These are phyloP conservation scores for Paramyrothecium sp. DNA, from an alignment of 2,329 filamentous ascomycete species.

Conservation along the genomic window DNA sequence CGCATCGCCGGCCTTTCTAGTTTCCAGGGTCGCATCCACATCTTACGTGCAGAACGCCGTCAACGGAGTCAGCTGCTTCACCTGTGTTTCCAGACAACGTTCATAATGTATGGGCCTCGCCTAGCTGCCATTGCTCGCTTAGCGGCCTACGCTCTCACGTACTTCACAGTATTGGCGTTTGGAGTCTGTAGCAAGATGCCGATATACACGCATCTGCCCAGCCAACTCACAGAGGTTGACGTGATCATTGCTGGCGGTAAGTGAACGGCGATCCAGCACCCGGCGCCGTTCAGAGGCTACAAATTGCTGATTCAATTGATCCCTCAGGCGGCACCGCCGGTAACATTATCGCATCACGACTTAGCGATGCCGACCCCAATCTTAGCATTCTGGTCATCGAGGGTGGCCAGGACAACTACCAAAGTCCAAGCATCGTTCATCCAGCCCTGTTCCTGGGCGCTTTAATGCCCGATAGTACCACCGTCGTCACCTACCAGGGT, in stretches of 20 bases:
- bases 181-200: too few relatives aligned
- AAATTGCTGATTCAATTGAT: neutral
- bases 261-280: neutral
- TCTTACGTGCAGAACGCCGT: too few relatives aligned
- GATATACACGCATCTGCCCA: constrained; percentile 6
- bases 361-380: constrained; percentile 13
- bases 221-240: constrained; percentile 11
- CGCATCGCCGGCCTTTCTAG: too few relatives aligned
- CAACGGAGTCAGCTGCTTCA: too few relatives aligned
- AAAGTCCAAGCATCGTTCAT: constrained; percentile 13
- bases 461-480: constrained; percentile 12
- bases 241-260: constrained; percentile 18
- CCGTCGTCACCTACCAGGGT: constrained; percentile 13
- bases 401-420: constrained; percentile 14
- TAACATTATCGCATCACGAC: constrained; percentile 12
- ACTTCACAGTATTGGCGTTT: too few relatives aligned
- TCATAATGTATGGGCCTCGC: too few relatives aligned
- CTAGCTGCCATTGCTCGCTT: too few relatives aligned
- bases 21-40: too few relatives aligned
- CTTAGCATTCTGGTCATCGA: constrained; percentile 16
- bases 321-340: constrained; percentile 12
- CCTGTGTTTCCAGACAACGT: too few relatives aligned
- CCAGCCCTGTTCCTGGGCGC: constrained; percentile 12
- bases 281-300: neutral
- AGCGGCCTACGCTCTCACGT: too few relatives aligned